A percentile compares a stretch with the other conserved stretches of the same genome.
Evolutionary conservation across 2,329 filamentous ascomycete genomes (phyloP).

Genomic region (Trematosphaeria pertusa): DNA sequence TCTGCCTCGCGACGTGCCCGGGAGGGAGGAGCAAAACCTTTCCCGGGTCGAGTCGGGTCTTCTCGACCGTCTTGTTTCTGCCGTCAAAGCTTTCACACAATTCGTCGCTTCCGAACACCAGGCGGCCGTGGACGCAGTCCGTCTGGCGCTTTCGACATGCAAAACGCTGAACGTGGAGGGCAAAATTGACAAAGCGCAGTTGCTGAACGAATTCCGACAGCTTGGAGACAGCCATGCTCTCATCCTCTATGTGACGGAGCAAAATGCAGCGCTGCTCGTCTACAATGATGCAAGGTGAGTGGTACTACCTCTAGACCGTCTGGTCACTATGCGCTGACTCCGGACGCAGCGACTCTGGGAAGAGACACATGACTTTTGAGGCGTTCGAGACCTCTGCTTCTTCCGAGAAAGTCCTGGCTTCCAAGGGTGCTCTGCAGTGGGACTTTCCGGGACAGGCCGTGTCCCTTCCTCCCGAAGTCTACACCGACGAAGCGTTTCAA

Average conservation of each 20-base stretch:
- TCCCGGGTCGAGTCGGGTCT: slow-evolving; percentile 37
- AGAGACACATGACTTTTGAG: slow-evolving; percentile 63
- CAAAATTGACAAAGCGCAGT: slow-evolving; percentile 27
- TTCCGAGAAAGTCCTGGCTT: slow-evolving; percentile 60
- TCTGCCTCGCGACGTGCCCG: slow-evolving; percentile 49
- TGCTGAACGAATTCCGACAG: slow-evolving; percentile 26
- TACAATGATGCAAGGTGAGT: slow-evolving; percentile 43
- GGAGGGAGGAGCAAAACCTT: slow-evolving; percentile 38
- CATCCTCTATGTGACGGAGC: slow-evolving; percentile 55
- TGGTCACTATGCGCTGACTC: no score
- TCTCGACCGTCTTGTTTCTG: slow-evolving; percentile 33
- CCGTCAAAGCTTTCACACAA: slow-evolving; percentile 25
- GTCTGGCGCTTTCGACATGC: slow-evolving; percentile 21
- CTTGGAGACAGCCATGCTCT: slow-evolving; percentile 37
- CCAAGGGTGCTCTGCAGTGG: slow-evolving; percentile 62
- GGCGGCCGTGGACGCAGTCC: slow-evolving; percentile 19
- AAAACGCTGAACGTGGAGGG: slow-evolving; percentile 30
- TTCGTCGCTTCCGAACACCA: slow-evolving; percentile 16
- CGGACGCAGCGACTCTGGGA: no score
- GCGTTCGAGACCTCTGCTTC: slow-evolving; percentile 66
- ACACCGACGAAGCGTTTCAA: slow-evolving; percentile 55
- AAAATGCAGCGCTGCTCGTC: slow-evolving; percentile 59
- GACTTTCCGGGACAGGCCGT: slow-evolving; percentile 66
- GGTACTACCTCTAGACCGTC: no score
- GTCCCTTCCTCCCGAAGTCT: slow-evolving; percentile 51